Evolutionary conservation across 2,329 filamentous ascomycete genomes (phyloP), one percentile per base, ranked within the genome.

Genomic region (Scedosporium boydii): DNA sequence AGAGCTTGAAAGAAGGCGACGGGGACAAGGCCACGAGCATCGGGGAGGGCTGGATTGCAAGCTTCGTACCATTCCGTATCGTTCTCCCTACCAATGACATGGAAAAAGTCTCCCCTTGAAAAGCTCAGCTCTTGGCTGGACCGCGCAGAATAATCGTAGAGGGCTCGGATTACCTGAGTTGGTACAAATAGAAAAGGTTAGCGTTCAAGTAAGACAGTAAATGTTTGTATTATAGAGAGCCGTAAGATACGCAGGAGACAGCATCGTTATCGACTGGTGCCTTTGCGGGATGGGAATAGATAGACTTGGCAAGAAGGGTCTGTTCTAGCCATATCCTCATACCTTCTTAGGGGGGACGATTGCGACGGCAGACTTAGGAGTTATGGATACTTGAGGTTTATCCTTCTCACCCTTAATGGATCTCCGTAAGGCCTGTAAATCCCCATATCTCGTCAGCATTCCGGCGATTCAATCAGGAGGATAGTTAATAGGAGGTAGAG

Each of bases 41-140:
- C 89, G 70, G 90, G 91, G 67, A 96, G 81, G 59, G 90, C 85
- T 64, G 95, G 95, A 73, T 99, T 99, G 81, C 92, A 98, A 62
- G 93, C 95, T 77, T 98, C 95, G 82, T 97, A 99, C 93, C 95
- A 99, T 73, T 97, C 91, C 48, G 80, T 78, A 73, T 98, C 93
- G 80, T 97, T 88, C 78, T 98, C 95, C 74, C 93, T 89, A 70
- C 90, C 91, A 74, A 98, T 93, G 67, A 99, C 95, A 79, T 98
- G 93, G 74, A 99, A 95, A 76, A 98, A 99, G 75, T 99, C 95
- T 71, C 95, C 95, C 73, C 91, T 90, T 67, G 88, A 91, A 77
- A 99, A 99, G 73, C 89, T 88, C 70, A 99, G 82, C 78, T 96
- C 88, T 73, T 93, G 88, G 61, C 78, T 77, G 64, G 86, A 85